Conservation (phyloP, 2,329 filamentous ascomycete genomes). For the Pyrenochaeta sp. region DNA sequence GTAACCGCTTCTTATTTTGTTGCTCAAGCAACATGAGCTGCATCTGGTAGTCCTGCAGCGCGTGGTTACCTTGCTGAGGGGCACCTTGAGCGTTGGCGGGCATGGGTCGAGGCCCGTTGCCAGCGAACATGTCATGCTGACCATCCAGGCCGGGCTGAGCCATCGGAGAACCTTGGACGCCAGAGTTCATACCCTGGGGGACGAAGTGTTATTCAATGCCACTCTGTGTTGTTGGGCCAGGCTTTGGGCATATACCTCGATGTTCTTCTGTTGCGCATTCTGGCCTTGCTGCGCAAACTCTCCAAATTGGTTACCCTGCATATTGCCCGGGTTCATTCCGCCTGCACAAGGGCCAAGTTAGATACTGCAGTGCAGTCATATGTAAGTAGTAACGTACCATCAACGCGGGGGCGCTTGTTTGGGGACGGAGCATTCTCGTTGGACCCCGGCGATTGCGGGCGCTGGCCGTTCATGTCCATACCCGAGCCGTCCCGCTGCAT, state of each 20-base stretch:
- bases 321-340: constrained; percentile 77
- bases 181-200: constrained; percentile 75
- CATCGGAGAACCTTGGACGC: constrained; percentile 85
- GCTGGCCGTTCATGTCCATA: constrained; percentile 81
- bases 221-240: constrained; percentile 83
- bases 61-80: constrained; percentile 73
- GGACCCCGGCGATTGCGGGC: constrained; percentile 81
- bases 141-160: constrained; percentile 65
- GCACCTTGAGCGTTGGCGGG: constrained; percentile 66
- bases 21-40: constrained; percentile 87
- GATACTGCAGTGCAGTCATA: constrained; percentile 35
- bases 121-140: constrained; percentile 44
- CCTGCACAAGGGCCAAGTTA: constrained; percentile 69
- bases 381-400: constrained; percentile 68
- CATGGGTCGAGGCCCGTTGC: constrained; percentile 55
- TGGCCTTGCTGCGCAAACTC: constrained; percentile 62
- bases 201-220: constrained; percentile 81
- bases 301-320: constrained; percentile 81
- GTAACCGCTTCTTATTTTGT: constrained; percentile 84
- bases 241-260: constrained; percentile 86
- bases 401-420: constrained; percentile 86
- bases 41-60: constrained; percentile 88
- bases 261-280: constrained; percentile 79
- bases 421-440: constrained; percentile 91
- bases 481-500: constrained; percentile 90